A percentile compares a stretch with the other conserved stretches of the same genome.
Conservation (phyloP, 2,329 filamentous ascomycete genomes). For the Cucurbitaria berberidis region DNA sequence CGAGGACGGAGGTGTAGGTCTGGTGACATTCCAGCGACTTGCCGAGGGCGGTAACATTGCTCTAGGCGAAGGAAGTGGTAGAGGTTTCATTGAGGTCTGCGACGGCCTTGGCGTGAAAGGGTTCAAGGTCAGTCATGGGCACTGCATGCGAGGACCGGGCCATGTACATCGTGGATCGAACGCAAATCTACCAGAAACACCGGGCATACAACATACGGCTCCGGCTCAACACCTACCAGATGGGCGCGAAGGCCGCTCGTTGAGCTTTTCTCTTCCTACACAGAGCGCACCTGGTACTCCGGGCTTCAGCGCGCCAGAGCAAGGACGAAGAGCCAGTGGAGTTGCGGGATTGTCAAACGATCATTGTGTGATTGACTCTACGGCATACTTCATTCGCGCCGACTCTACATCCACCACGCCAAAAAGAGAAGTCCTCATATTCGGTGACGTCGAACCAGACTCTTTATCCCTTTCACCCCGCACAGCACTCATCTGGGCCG, state of each 20-base stretch:
- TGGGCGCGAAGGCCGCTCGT: constrained; percentile 36
- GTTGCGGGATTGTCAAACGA: constrained; percentile 31
- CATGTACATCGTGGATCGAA: constrained; percentile 54
- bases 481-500: constrained; percentile 82
- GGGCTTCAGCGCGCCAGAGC: constrained; percentile 28
- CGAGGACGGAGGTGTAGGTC: constrained; percentile 90
- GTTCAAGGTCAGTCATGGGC: constrained; percentile 86
- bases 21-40: constrained; percentile 88
- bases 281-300: constrained; percentile 48
- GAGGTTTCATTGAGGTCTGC: constrained; percentile 86
- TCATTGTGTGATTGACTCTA: constrained; percentile 80
- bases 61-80: constrained; percentile 77
- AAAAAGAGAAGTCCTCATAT: constrained; percentile 78
- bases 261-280: constrained; percentile 44
- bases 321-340: constrained; percentile 24
- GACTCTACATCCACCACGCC: constrained; percentile 50
- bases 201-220: constrained; percentile 28
- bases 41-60: constrained; percentile 87
- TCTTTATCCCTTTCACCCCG: constrained; percentile 80
- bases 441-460: constrained; percentile 95
- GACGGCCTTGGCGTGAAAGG: constrained; percentile 89
- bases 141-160: constrained; percentile 72
- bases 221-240: constrained; percentile 26
- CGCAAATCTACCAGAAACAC: constrained; percentile 48
- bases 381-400: constrained; percentile 91